These are phyloP conservation scores for Bipolaris oryzae DNA, from an alignment of 2,329 filamentous ascomycete genomes.

Conservation along the genomic window DNA sequence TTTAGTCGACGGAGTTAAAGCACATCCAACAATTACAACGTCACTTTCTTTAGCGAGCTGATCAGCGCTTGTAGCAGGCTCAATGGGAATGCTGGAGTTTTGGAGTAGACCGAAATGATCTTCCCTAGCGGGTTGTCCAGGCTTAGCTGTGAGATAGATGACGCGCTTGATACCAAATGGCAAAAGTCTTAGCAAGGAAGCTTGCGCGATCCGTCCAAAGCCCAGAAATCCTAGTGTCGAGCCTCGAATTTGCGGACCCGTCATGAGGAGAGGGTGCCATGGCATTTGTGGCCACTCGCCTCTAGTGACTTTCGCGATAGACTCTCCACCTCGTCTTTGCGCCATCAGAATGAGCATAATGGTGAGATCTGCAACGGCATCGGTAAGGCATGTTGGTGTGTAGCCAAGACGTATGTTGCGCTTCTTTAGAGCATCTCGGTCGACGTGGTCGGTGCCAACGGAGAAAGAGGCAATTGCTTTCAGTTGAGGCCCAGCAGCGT, in stretches of 20 bases:
- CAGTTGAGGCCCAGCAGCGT: conserved; percentile 28
- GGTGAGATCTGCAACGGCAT: conserved; percentile 39
- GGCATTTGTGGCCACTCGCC: conserved; percentile 42
- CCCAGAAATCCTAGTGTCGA: conserved; percentile 37
- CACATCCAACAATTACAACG: conserved; percentile 38
- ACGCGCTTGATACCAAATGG: conserved; percentile 35
- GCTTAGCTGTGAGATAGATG: conserved; percentile 36
- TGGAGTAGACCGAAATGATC: conserved; percentile 33
- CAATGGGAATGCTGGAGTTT: conserved; percentile 25
- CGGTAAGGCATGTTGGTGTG: conserved; percentile 39
- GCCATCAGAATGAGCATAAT: conserved; percentile 44
- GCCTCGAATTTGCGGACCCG: conserved; percentile 34
- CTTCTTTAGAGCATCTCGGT: conserved; percentile 31
- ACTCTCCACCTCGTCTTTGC: conserved; percentile 37
- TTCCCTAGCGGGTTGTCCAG: conserved; percentile 31
- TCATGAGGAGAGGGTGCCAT: conserved; percentile 40
- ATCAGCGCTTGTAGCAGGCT: conserved; percentile 25
- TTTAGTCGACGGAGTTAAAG: conserved; percentile 34
- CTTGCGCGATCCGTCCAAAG: conserved; percentile 40
- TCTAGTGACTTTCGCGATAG: conserved; percentile 29
- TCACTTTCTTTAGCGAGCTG: conserved; percentile 41
- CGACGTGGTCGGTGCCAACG: conserved; percentile 41
- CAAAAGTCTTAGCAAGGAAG: conserved; percentile 33
- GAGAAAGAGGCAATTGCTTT: conserved; percentile 41
- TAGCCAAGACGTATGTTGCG: conserved; percentile 39